Base-by-base conservation (phyloP, 176 grass and related monocot species). In the Alloteropsis semialata region DNA sequence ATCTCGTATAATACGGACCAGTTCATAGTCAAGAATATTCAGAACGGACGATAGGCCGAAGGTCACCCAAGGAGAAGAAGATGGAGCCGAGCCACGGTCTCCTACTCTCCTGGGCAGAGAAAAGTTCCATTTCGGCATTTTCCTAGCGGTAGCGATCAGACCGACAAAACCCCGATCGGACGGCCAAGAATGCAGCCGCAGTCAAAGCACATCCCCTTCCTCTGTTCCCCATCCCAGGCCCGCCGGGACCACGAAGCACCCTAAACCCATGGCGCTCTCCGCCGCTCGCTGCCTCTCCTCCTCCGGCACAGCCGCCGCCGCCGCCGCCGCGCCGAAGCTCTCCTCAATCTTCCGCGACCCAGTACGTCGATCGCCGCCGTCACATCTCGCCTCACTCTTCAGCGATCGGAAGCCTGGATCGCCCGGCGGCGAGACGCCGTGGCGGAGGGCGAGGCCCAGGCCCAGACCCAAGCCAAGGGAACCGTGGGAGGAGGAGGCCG, bases 401-500 rank as follows among this genome's bases (percentile, higher is more conserved):
- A 17, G 32, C 48, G 10, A 3, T n/a, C 55, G 77, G 15, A 86
- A 78, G 57, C 45, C 73, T 56, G 18, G 18, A 3, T 2, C 48
- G 0, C 76, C 28, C 10, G 36, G 25, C n/a, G 10, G 63, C 16
- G 63, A 59, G 5, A 14, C 24, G 8, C 39, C 2, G 32, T 22
- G 9, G 72, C 51, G 48, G 70, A 5, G 34, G 34, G 2, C 34
- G 34, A 36, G 34, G 34, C 34, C 34, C 76, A 42, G 59, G 46
- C 60, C 69, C 48, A 72, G 46, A n/a, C 65, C 71, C 12, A 58
- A 0, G 38, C 29, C 44, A 22, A 82, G 82, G 59, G 38, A 21
- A 56, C 87, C 81, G 53, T 87, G 87, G 84, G 84, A 77, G 61
- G 66, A 79, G 67, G 89, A 77, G 70, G 89, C 72, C 11, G 60